Percentiles rank a stretch among this genome's conserved stretches.
Evolutionary conservation across 257 asterid genomes (phyloP).

Genomic region (Mentha longifolia): DNA sequence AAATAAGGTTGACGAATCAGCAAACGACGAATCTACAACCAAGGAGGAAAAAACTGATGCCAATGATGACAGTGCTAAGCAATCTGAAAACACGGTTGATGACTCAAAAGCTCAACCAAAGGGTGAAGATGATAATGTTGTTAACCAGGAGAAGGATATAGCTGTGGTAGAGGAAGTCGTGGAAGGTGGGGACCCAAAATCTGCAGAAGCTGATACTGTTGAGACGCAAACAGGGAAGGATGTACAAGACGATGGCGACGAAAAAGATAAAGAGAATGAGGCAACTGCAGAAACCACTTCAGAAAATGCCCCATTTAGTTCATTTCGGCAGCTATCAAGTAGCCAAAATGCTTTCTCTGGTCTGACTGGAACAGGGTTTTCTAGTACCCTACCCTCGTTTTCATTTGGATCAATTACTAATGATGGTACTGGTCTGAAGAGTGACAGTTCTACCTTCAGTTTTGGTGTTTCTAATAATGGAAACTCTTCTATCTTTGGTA

Average conservation of each 20-base stretch:
- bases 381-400: constrained; percentile 66
- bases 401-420: constrained; percentile 71
- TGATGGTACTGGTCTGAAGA: constrained; percentile 55
- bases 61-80: constrained; percentile 32
- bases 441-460: constrained; percentile 44
- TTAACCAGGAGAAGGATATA: constrained; percentile 21
- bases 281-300: constrained; percentile 46
- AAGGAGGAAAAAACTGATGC: constrained; percentile 39
- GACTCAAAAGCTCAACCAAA: constrained; percentile 38
- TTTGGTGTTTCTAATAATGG: constrained; percentile 56
- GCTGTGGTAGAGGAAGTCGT: constrained; percentile 39
- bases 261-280: constrained; percentile 40
- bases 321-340: constrained; percentile 79
- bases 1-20: constrained; percentile 41
- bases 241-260: constrained; percentile 42
- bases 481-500: constrained; percentile 52
- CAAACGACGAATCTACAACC: constrained; percentile 35
- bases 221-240: constrained; percentile 40
- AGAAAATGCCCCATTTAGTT: constrained; percentile 66
- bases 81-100: constrained; percentile 37
- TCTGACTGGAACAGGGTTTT: constrained; percentile 83
- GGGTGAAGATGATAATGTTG: constrained; percentile 30
- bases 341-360: constrained; percentile 92
- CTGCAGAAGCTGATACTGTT: constrained; percentile 37
- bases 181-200: constrained; percentile 36